phyloP scores from a whole-genome alignment of 805 yeast genomes.

The Clavispora fructus region DNA sequence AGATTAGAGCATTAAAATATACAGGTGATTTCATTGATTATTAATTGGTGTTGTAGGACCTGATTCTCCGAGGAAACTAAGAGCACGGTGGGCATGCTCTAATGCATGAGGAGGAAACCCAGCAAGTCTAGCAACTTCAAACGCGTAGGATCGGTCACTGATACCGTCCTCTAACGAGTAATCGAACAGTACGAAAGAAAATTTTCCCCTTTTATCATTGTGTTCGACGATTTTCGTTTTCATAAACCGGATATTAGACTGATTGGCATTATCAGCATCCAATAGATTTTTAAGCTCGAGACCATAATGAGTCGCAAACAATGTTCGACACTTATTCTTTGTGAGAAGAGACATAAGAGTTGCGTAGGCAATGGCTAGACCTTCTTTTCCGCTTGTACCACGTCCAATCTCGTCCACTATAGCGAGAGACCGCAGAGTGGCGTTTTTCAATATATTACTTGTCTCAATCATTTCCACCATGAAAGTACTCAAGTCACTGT shows the following conservation, averaged over 20 bases:
- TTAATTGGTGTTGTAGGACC: background rate
- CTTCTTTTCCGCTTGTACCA: conserved; percentile 67
- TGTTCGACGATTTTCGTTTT: conserved; percentile 28
- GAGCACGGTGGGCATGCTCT: conserved; percentile 41
- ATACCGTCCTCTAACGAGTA: conserved; percentile 63
- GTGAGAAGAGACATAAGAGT: conserved; percentile 52
- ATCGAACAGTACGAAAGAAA: conserved; percentile 36
- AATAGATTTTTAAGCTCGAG: conserved; percentile 35
- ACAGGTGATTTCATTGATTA: background rate
- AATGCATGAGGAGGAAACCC: conserved; percentile 68
- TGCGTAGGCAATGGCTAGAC: conserved; percentile 80
- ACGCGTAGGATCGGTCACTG: conserved; percentile 70
- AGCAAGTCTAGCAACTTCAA: conserved; percentile 70
- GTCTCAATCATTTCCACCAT: conserved; percentile 45
- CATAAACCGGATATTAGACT: conserved; percentile 22
- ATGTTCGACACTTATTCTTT: conserved; percentile 57
- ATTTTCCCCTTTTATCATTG: conserved; percentile 10
- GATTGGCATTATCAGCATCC: conserved; percentile 22
- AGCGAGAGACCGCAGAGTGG: conserved; percentile 38
- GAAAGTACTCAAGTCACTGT: conserved; percentile 41
- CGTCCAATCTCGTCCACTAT: conserved; percentile 39
- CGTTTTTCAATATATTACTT: conserved; percentile 28
- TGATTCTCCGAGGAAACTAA: conserved; percentile 3
- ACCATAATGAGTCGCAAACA: conserved; percentile 88
- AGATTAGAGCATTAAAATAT: background rate